phyloP scores from a whole-genome alignment of 805 yeast genomes.

The Metschnikowia henanensis region DNA sequence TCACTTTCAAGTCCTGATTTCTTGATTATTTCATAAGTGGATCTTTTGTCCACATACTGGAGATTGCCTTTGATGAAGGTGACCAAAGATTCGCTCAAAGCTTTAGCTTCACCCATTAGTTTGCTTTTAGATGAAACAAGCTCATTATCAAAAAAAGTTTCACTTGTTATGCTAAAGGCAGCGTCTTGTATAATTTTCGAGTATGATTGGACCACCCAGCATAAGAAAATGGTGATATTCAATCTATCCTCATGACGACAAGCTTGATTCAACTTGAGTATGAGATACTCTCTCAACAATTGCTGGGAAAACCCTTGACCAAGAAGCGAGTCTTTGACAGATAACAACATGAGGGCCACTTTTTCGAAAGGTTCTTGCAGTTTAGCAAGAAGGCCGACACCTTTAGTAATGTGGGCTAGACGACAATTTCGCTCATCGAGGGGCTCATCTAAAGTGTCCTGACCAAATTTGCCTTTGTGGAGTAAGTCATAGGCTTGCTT shows the following conservation, averaged over 20 bases:
- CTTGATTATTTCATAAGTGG: conserved; percentile 69
- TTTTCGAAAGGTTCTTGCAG: conserved; percentile 70
- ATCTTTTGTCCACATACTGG: conserved; percentile 56
- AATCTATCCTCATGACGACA: conserved; percentile 28
- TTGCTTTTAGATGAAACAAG: not conserved
- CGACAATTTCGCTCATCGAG: conserved; percentile 3
- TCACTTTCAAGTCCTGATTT: conserved; percentile 66
- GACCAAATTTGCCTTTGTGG: conserved; percentile 18
- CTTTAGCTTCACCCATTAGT: not conserved
- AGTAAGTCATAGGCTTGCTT: conserved; percentile 55
- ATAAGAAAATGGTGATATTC: conserved; percentile 48
- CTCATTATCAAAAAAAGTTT: not conserved
- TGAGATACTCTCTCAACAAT: conserved; percentile 35
- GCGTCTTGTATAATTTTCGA: conserved; percentile 39
- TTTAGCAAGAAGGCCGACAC: conserved; percentile 49
- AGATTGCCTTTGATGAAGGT: conserved; percentile 53
- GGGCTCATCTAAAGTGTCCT: not conserved
- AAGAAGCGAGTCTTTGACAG: conserved; percentile 5
- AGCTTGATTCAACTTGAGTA: conserved; percentile 28
- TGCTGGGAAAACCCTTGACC: conserved; percentile 21
- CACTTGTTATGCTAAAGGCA: not conserved
- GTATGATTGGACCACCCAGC: conserved; percentile 65
- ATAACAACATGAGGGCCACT: conserved; percentile 53
- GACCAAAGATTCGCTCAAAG: conserved; percentile 10
- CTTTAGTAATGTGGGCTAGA: conserved; percentile 21